Base-by-base conservation (phyloP, 129 eudicot species). In the Centella asiatica region DNA sequence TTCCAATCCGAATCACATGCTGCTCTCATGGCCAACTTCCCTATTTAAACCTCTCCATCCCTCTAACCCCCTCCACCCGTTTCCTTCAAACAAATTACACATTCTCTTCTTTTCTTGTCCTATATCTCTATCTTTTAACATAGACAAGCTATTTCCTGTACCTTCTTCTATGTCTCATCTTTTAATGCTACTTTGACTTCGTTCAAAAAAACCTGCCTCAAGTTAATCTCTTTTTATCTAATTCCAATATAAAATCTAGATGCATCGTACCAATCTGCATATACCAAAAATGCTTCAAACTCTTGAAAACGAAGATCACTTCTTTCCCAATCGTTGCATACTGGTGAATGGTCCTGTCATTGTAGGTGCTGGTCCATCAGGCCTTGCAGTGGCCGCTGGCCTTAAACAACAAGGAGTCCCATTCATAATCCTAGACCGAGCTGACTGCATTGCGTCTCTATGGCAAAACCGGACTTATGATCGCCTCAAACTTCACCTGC, bases 341-440 rank as follows among this genome's bases (percentile, higher is more conserved):
- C 45, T 80, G 78, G 81, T 72, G 22, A 68, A 60, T 25, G 85
- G 81, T 14, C 81, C 85, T 24, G 74, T 80, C 68, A 75, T 80
- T 24, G 70, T 80, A 9, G 85, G 85, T 12, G 85, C 85, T 1
- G 85, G 85, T 47, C 85, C 85, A 4, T 80, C 85, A 0, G 85
- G 85, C 24, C 72, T 80, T 19, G 85, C 81, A 2, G 81, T 72
- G 2, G 81, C 85, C 2, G 77, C 81, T n/a, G 75, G 81, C 72
- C 78, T 80, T n/a, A 71, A 53, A 60, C 60, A 80, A 55, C 69
- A 72, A 17, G 78, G 76, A 45, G 76, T 80, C 44, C 85, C 85
- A 13, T 36, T 71, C 67, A 49, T 75, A 60, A 72, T 80, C 72
- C 78, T 80, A 10, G 85, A 80, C 69, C 62, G 65, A 17, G 66